Evolutionary conservation across 495 filamentous ascomycete genomes (phyloP).

Genomic region (Penicillium turbatum): DNA sequence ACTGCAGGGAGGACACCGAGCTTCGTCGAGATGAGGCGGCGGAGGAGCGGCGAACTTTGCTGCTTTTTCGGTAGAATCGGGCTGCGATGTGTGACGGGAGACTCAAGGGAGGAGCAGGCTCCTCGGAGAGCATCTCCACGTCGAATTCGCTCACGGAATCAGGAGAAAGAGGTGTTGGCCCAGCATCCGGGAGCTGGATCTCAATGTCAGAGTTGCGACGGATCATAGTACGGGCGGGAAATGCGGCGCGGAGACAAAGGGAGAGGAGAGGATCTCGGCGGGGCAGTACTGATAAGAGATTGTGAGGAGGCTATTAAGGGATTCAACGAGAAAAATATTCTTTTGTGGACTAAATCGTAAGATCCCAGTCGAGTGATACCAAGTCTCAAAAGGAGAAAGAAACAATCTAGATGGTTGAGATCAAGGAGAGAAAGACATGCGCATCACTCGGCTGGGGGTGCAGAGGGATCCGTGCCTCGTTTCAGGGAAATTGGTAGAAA

Average conservation of each 20-base stretch:
- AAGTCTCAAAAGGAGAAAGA: constrained; percentile 1
- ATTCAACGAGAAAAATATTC: background rate
- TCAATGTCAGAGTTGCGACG: constrained; percentile 48
- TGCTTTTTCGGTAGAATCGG: constrained; percentile 71
- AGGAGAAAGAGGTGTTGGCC: constrained; percentile 27
- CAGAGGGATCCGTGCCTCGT: constrained; percentile 41
- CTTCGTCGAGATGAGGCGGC: constrained; percentile 83
- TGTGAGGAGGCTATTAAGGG: constrained; percentile 5
- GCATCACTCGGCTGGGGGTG: constrained; percentile 17
- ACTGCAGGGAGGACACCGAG: constrained; percentile 83
- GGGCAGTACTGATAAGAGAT: constrained; percentile 29
- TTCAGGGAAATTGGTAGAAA: constrained; percentile 20
- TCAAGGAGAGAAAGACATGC: constrained; percentile 9
- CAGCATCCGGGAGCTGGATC: constrained; percentile 42
- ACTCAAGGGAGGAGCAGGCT: constrained; percentile 43
- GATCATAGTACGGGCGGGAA: constrained; percentile 32
- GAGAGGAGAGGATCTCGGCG: constrained; percentile 12
- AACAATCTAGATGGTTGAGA: constrained; percentile 12
- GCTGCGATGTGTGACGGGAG: constrained; percentile 82
- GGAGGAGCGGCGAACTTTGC: constrained; percentile 72
- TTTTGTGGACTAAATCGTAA: background rate
- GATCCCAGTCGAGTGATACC: background rate
- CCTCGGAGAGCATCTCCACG: constrained; percentile 47
- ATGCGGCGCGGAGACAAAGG: constrained; percentile 2
- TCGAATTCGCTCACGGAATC: constrained; percentile 31